Evolutionary conservation across 192 early-diverging fungal species (phyloP).

Genomic region (Coemansia sp.): DNA sequence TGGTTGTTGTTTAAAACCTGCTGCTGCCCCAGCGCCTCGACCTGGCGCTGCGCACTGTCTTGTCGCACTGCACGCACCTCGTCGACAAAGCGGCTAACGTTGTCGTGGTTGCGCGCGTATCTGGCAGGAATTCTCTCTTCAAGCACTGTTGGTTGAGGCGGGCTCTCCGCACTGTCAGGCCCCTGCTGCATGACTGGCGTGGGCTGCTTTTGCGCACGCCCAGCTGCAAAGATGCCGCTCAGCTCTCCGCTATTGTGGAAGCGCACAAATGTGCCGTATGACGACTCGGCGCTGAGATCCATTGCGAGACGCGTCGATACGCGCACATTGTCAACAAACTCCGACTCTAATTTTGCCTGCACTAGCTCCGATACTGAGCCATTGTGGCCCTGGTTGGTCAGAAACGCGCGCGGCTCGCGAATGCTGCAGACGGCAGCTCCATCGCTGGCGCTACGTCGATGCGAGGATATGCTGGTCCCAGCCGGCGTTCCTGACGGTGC

Average conservation of each 20-base stretch:
- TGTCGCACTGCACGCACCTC: conserved; percentile 35
- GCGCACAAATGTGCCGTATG: conserved; percentile 56
- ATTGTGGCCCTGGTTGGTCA: conserved; percentile 52
- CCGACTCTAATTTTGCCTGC: conserved; percentile 43
- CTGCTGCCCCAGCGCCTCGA: conserved; percentile 27
- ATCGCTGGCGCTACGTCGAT: conserved; percentile 27
- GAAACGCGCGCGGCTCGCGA: neutral
- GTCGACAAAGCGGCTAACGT: conserved; percentile 45
- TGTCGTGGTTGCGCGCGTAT: conserved; percentile 42
- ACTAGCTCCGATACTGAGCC: conserved; percentile 44
- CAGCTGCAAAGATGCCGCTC: conserved; percentile 34
- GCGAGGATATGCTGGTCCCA: conserved; percentile 2
- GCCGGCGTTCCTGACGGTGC: neutral
- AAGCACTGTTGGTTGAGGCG: neutral
- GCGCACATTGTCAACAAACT: conserved; percentile 35
- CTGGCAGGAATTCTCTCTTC: conserved; percentile 6
- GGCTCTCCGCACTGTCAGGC: neutral
- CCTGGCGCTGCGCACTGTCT: conserved; percentile 30
- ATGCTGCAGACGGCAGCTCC: conserved; percentile 11
- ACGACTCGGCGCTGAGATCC: conserved; percentile 41
- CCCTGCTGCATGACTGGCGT: neutral
- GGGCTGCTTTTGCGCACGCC: conserved; percentile 7
- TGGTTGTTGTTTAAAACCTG: conserved; percentile 38
- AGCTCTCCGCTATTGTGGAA: conserved; percentile 58
- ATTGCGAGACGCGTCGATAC: conserved; percentile 44